Conservation (phyloP, 805 yeast genomes). For the Hanseniaspora thailandica region DNA sequence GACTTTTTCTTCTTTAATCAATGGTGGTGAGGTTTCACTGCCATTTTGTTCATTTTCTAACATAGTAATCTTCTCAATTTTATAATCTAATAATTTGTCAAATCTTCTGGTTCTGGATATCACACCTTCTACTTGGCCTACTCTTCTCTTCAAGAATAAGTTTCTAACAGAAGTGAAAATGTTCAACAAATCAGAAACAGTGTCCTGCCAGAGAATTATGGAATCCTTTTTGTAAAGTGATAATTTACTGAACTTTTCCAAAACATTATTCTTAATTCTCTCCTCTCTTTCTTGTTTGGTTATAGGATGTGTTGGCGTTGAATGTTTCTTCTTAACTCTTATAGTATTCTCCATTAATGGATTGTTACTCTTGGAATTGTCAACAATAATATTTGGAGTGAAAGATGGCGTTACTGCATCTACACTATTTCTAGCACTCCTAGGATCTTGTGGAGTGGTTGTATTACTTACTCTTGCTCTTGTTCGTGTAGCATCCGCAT, state of each 20-base stretch:
- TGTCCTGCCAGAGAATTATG: constrained; percentile 66
- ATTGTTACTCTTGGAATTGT: constrained; percentile 16
- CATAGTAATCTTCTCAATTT: constrained; percentile 54
- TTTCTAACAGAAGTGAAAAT: constrained; percentile 65
- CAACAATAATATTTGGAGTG: constrained; percentile 11
- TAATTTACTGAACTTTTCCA: constrained; percentile 45
- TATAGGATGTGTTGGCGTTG: constrained; percentile 25
- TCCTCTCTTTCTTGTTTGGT: constrained; percentile 45
- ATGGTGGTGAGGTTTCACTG: constrained; percentile 21
- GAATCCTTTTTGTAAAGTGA: constrained; percentile 40
- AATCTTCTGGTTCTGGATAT: constrained; percentile 49
- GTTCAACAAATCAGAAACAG: constrained; percentile 72
- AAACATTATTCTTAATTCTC: constrained; percentile 44
- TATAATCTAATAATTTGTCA: constrained; percentile 58
- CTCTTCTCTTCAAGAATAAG: constrained; percentile 68
- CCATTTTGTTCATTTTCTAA: constrained; percentile 43
- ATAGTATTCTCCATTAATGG: constrained; percentile 24
- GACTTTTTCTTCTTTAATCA: constrained; percentile 34
- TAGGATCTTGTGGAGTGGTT: neutral
- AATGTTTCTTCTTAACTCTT: constrained; percentile 22
- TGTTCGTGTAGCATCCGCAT: constrained; percentile 16
- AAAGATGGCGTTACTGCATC: constrained; percentile 10
- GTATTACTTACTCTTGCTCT: constrained; percentile 18
- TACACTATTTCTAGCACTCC: neutral
- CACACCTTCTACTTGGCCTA: constrained; percentile 56